These are phyloP conservation scores for Phytophthora ramorum DNA, from an alignment of 352 stramenopile species.

Conservation along the genomic window DNA sequence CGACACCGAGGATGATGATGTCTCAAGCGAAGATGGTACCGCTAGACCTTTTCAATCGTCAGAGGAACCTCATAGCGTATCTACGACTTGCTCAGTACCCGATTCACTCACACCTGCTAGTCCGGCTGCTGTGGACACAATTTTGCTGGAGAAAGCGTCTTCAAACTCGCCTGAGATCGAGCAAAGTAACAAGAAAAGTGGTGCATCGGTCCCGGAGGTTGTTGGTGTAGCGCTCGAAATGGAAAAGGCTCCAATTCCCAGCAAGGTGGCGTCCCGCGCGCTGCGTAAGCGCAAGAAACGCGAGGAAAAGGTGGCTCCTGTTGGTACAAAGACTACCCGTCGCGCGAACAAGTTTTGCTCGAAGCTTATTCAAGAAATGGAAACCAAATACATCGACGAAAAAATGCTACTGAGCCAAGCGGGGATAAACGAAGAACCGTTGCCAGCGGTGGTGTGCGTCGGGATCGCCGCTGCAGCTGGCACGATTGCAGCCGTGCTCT, in stretches of 20 bases:
- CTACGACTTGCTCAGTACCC: constrained; percentile 11
- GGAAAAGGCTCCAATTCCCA: neutral
- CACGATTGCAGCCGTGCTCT: constrained; percentile 66
- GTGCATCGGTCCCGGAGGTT: neutral
- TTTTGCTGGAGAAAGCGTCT: neutral
- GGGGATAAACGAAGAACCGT: constrained; percentile 32
- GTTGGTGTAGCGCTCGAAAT: neutral
- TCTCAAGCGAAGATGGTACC: constrained; percentile 40
- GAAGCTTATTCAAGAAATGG: neutral
- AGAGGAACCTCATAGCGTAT: constrained; percentile 3
- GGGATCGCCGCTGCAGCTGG: constrained; percentile 62
- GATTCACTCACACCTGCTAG: constrained; percentile 8
- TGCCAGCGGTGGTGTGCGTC: constrained; percentile 52
- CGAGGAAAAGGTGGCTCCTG: constrained; percentile 28
- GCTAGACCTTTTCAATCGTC: constrained; percentile 1
- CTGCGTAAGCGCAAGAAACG: constrained; percentile 53
- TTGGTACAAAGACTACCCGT: constrained; percentile 16
- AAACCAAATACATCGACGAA: neutral
- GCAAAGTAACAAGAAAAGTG: constrained; percentile 9
- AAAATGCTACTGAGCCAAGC: constrained; percentile 21
- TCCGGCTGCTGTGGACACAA: neutral
- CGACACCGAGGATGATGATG: constrained; percentile 69
- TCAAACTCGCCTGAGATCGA: neutral
- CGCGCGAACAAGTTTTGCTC: constrained; percentile 7
- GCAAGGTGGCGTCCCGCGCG: constrained; percentile 8